These are phyloP conservation scores for Lophium mytilinum DNA, from an alignment of 495 filamentous ascomycete species.

Conservation along the genomic window DNA sequence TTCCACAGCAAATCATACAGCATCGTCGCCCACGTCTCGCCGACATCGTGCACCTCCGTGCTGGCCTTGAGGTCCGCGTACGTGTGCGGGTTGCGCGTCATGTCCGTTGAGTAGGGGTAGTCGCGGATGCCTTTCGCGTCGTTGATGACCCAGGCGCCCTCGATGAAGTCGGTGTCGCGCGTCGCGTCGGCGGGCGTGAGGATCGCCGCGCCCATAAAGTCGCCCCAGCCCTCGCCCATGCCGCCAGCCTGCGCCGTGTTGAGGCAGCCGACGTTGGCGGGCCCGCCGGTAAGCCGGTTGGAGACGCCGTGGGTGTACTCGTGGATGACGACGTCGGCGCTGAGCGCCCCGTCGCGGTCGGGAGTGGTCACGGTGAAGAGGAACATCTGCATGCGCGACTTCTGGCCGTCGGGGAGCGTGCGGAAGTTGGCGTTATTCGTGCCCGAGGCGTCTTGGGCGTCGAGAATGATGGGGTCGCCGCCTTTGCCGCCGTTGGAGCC, in stretches of 20 bases:
- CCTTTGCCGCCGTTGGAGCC: conserved; percentile 39
- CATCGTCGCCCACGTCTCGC: conserved; percentile 46
- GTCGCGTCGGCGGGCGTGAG: conserved; percentile 42
- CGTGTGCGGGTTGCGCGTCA: conserved; percentile 39
- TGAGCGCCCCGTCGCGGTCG: conserved; percentile 40
- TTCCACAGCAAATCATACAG: conserved; percentile 48
- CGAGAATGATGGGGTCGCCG: conserved; percentile 45
- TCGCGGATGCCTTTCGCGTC: conserved; percentile 38
- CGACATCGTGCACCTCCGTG: conserved; percentile 39
- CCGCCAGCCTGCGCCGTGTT: conserved; percentile 39
- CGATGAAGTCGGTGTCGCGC: conserved; percentile 38
- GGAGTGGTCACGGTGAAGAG: conserved; percentile 37
- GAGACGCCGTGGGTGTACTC: conserved; percentile 38
- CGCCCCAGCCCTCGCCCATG: conserved; percentile 51
- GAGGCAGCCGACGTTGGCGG: conserved; percentile 42
- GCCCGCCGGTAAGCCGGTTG: conserved; percentile 50
- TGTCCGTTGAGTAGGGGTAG: conserved; percentile 45
- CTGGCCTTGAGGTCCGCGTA: conserved; percentile 37
- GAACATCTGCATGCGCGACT: conserved; percentile 46
- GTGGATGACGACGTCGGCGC: conserved; percentile 44
- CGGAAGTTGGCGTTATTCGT: conserved; percentile 47
- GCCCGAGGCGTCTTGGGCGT: conserved; percentile 46
- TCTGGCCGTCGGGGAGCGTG: conserved; percentile 43
- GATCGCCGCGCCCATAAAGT: conserved; percentile 46
- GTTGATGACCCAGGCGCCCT: conserved; percentile 41